phyloP scores from a whole-genome alignment of 139 green algal species.

The Ettlia oleoabundans region DNA sequence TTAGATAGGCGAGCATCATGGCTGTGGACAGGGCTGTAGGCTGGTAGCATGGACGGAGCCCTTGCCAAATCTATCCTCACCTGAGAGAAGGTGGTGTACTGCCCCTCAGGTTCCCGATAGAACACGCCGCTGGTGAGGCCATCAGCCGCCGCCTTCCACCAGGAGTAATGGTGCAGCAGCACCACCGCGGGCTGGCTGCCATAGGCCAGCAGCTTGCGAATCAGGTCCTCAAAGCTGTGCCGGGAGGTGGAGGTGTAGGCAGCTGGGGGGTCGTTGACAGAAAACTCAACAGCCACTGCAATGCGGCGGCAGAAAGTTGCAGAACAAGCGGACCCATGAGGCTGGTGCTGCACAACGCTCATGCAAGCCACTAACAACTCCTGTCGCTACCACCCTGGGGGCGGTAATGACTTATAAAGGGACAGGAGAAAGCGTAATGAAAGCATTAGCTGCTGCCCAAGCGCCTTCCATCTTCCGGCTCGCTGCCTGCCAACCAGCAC shows the following conservation, averaged over 20 bases:
- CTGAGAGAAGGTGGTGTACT: neutral
- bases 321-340: too few relatives aligned
- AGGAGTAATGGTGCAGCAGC: conserved; percentile 29
- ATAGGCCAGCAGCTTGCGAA: conserved; percentile 20
- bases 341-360: too few relatives aligned
- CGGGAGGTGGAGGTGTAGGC: neutral
- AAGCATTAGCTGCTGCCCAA: too few relatives aligned
- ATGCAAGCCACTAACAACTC: too few relatives aligned
- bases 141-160: conserved; percentile 15
- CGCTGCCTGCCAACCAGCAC: too few relatives aligned
- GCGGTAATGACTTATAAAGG: too few relatives aligned
- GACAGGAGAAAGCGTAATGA: too few relatives aligned
- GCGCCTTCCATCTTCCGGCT: too few relatives aligned
- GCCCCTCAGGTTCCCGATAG: conserved; percentile 23
- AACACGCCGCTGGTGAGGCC: conserved; percentile 1
- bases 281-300: conserved; percentile 2
- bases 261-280: conserved; percentile 7
- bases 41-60: neutral
- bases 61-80: neutral
- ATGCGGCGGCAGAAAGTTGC: too few relatives aligned
- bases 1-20: too few relatives aligned
- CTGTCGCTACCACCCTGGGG: too few relatives aligned
- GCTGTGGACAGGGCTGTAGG: too few relatives aligned
- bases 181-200: neutral
- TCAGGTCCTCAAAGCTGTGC: conserved; percentile 1